phyloP scores from a whole-genome alignment of 352 stramenopile species.

The Pythium aphanidermatum region DNA sequence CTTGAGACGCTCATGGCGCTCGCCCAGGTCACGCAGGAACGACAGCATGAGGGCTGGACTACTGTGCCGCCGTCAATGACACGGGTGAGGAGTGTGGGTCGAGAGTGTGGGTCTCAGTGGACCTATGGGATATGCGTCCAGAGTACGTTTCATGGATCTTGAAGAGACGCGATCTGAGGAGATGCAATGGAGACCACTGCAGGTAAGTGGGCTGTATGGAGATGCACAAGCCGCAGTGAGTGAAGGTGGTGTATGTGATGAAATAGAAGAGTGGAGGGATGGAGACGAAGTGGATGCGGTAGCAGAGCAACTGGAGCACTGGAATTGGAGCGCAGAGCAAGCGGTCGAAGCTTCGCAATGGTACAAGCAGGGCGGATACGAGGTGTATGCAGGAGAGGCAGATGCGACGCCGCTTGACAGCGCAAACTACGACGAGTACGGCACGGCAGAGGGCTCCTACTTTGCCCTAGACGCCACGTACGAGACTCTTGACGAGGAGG shows the following conservation, averaged over 20 bases:
- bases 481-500: slow-evolving; percentile 6
- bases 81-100: too few relatives aligned
- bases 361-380: too few relatives aligned
- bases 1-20: slow-evolving; percentile 87
- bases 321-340: too few relatives aligned
- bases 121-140: not conserved
- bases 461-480: slow-evolving; percentile 18
- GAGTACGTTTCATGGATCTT: too few relatives aligned
- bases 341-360: too few relatives aligned
- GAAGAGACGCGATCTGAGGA: slow-evolving; percentile 1
- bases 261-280: too few relatives aligned
- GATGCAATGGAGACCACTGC: not conserved
- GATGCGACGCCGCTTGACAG: too few relatives aligned
- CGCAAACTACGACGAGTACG: slow-evolving; percentile 6
- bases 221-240: not conserved
- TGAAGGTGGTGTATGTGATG: too few relatives aligned
- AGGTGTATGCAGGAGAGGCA: too few relatives aligned
- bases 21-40: slow-evolving; percentile 64
- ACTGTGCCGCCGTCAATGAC: slow-evolving; percentile 3
- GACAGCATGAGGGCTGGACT: slow-evolving; percentile 39
- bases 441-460: slow-evolving; percentile 9
- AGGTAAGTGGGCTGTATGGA: not conserved
- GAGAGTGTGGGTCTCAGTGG: not conserved
- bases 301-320: too few relatives aligned
- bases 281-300: too few relatives aligned